Evolutionary conservation across 1,139 yeast genomes (phyloP).

Genomic region (Pichia sp.): DNA sequence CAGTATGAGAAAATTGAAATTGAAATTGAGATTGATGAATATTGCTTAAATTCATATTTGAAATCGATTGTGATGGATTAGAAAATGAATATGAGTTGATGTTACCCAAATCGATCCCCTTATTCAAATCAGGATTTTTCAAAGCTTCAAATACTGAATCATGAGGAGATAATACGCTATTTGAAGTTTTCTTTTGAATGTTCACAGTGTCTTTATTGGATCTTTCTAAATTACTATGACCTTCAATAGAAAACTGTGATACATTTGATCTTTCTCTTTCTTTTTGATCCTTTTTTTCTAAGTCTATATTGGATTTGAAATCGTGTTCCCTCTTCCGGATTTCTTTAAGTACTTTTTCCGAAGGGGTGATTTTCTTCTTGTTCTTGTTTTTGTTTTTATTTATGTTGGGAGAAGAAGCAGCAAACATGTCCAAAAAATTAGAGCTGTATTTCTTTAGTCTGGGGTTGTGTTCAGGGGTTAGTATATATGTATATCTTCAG

Average conservation of each 20-base stretch:
- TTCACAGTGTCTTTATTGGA: background rate
- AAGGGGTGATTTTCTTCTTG: background rate
- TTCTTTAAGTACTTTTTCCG: background rate
- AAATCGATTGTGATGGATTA: background rate
- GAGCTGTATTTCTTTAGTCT: too few relatives aligned
- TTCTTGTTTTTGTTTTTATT: background rate
- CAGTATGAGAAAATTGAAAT: slow-evolving; percentile 2
- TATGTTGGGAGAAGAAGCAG: background rate
- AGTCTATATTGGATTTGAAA: background rate
- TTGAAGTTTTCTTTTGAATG: background rate
- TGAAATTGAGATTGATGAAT: slow-evolving; percentile 5
- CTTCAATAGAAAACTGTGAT: too few relatives aligned
- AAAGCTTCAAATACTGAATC: slow-evolving; percentile 27
- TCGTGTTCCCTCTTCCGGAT: background rate
- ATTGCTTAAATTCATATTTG: background rate
- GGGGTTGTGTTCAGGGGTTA: too few relatives aligned
- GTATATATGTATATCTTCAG: too few relatives aligned
- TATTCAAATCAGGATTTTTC: slow-evolving; percentile 28
- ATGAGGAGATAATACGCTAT: slow-evolving; percentile 26
- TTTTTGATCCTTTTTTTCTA: background rate
- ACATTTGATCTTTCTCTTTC: background rate
- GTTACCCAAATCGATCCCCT: slow-evolving; percentile 12
- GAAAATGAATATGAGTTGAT: background rate
- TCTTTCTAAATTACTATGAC: too few relatives aligned
- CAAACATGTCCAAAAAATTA: too few relatives aligned